Evolutionary conservation across 2,329 filamentous ascomycete species (phyloP).

Genomic region (Truncatella angustata): DNA sequence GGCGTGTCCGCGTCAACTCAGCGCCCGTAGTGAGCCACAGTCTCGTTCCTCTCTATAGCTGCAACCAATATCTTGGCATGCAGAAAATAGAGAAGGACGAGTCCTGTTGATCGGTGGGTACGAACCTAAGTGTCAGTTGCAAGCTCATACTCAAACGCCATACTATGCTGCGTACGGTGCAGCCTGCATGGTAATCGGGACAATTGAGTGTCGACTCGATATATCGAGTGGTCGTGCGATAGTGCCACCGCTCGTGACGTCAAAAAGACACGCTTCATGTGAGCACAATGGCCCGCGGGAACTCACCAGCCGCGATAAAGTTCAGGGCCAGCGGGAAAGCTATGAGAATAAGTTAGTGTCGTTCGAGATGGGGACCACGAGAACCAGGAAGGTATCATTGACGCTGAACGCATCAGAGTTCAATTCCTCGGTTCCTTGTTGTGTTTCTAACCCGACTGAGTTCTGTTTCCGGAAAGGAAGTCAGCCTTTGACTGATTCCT

Average conservation of each 20-base stretch:
- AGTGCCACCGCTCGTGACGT: slow-evolving; percentile 65
- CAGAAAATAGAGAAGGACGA: slow-evolving; percentile 19
- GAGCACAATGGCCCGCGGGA: slow-evolving; percentile 33
- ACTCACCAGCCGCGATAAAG: slow-evolving; percentile 92
- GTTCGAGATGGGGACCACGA: not conserved
- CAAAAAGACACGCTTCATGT: slow-evolving; percentile 27
- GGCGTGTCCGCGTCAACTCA: slow-evolving; percentile 49
- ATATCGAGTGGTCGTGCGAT: slow-evolving; percentile 10
- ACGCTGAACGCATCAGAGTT: not conserved
- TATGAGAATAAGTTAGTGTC: slow-evolving; percentile 40
- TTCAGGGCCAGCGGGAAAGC: slow-evolving; percentile 80
- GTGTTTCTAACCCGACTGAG: slow-evolving; percentile 71
- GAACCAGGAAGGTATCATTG: not conserved
- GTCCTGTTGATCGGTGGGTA: slow-evolving; percentile 37
- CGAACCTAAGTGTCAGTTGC: slow-evolving; percentile 40
- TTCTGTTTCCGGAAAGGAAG: slow-evolving; percentile 74
- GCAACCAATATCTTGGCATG: slow-evolving; percentile 4
- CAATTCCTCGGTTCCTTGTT: slow-evolving; percentile 10
- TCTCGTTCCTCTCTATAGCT: slow-evolving; percentile 28
- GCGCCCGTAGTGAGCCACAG: slow-evolving; percentile 85
- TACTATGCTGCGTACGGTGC: slow-evolving; percentile 3
- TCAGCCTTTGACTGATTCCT: slow-evolving; percentile 65
- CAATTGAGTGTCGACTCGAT: not conserved
- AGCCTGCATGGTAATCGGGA: not conserved
- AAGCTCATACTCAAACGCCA: slow-evolving; percentile 17